A percentile compares a stretch with the other conserved stretches of the same genome.
These are phyloP conservation scores for Mimosa pudica DNA, from an alignment of 306 rosid genomes.

Conservation along the genomic window DNA sequence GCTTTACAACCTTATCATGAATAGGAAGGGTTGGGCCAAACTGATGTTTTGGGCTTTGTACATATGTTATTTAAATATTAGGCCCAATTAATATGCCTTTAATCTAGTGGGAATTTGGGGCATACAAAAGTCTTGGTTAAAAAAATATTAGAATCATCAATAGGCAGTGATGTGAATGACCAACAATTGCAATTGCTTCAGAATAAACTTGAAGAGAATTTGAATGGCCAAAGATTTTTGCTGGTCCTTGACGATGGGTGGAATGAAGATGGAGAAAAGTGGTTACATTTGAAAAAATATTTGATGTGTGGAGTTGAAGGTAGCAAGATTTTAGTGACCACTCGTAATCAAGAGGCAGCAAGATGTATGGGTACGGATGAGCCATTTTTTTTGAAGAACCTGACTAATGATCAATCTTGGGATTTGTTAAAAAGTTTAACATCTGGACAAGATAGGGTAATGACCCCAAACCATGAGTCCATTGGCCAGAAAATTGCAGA, in stretches of 20 bases:
- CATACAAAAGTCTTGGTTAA: neutral
- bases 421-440: neutral
- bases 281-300: neutral
- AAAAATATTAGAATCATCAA: neutral
- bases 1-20: too few relatives aligned
- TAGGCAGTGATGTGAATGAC: neutral
- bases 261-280: neutral
- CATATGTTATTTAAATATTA: too few relatives aligned
- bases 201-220: neutral
- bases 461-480: neutral
- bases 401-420: neutral
- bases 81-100: too few relatives aligned
- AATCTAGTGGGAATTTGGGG: too few relatives aligned
- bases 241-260: conserved; percentile 25
- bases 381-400: neutral
- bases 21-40: too few relatives aligned
- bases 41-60: too few relatives aligned
- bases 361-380: neutral
- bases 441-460: neutral
- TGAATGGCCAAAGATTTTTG: neutral
- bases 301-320: conserved; percentile 15
- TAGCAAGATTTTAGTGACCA: conserved; percentile 25
- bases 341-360: neutral
- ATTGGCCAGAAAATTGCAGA: neutral
- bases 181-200: neutral